Base-by-base conservation (phyloP, 192 early-diverging fungal genomes). In the Diversispora epigaea region DNA sequence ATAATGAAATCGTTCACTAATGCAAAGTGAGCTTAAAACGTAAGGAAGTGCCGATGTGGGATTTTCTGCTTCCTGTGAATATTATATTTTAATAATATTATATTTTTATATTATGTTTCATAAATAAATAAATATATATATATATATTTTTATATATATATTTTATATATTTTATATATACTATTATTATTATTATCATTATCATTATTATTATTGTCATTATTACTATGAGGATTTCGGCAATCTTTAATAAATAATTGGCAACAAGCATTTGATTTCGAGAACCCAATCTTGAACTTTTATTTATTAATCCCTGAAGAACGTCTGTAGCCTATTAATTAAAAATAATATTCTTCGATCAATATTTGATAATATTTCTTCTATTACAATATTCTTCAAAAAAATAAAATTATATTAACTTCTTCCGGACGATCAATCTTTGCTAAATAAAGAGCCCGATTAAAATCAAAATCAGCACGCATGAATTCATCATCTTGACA, bases 1-100 rank as follows among this genome's bases (percentile, higher is more conserved):
- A 65, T 75, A 65, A 75, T 65, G 56, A 65, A 75, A 75, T 50
- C 62, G 21, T 54, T 75, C 73, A 54, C 73, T 75, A 39, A 75
- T 25, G 17, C 73, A 75, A 5, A 75, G 41, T 0, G 73, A 65
- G 41, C 47, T 65, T 50, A 75, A 32, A 47, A 75, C 73, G 43
- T 47, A 75, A 3, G 73, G 73, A 54, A 75, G 62, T 8, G 73
- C 73, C 11, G 73, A 54, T 50, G 49, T 75, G 3, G 44, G 62
- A 56, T 72, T 43, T 45, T 72, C 56, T 2, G 50, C 22, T 58
- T 72, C 56, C 70, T 72, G 19, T 21, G 19, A 67, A 17, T n/a
- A 4, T 46, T 46, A 47, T 47, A 44, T 11, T 4, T 14, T n/a
- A 67, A 19, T 47, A 12, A 15, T 10, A 22, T 67, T 47, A 19